A percentile compares a stretch with the other conserved stretches of the same genome.
These are phyloP conservation scores for Erigeron philadelphicus DNA, from an alignment of 140 eudicot genomes.

Conservation along the genomic window DNA sequence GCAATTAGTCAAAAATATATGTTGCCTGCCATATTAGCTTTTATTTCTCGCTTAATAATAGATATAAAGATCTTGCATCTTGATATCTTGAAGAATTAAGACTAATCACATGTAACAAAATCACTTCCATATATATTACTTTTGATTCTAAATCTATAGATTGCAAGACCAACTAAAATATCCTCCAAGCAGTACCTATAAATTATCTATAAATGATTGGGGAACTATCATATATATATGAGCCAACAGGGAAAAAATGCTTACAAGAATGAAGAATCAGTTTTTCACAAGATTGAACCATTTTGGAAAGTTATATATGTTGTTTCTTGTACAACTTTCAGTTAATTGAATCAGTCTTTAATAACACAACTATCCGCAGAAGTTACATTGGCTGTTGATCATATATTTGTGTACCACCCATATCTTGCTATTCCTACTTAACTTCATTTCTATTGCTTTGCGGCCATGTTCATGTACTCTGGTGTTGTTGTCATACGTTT, in stretches of 20 bases:
- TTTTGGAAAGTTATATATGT: too few relatives aligned
- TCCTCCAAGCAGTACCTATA: background rate
- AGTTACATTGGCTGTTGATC: background rate
- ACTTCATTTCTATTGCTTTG: background rate
- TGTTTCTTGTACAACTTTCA: too few relatives aligned
- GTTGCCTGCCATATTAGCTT: slow-evolving; percentile 8
- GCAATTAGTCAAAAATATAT: slow-evolving; percentile 30
- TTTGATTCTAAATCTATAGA: too few relatives aligned
- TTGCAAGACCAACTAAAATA: background rate
- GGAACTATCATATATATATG: background rate
- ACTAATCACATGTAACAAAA: background rate
- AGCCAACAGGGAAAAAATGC: slow-evolving; percentile 9
- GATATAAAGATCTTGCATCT: background rate
- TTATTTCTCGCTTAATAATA: background rate
- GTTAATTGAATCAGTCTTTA: too few relatives aligned
- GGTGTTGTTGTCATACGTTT: too few relatives aligned
- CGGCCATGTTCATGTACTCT: too few relatives aligned
- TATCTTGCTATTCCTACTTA: slow-evolving; percentile 5
- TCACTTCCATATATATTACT: background rate
- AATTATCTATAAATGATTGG: background rate
- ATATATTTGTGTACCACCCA: slow-evolving; percentile 3
- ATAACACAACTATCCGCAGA: too few relatives aligned
- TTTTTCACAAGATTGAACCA: background rate
- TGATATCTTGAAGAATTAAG: background rate
- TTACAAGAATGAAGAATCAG: background rate